Percentiles rank a stretch among this genome's conserved stretches.
Evolutionary conservation across 495 filamentous ascomycete species (phyloP).

Genomic region (Podospora appendiculata): DNA sequence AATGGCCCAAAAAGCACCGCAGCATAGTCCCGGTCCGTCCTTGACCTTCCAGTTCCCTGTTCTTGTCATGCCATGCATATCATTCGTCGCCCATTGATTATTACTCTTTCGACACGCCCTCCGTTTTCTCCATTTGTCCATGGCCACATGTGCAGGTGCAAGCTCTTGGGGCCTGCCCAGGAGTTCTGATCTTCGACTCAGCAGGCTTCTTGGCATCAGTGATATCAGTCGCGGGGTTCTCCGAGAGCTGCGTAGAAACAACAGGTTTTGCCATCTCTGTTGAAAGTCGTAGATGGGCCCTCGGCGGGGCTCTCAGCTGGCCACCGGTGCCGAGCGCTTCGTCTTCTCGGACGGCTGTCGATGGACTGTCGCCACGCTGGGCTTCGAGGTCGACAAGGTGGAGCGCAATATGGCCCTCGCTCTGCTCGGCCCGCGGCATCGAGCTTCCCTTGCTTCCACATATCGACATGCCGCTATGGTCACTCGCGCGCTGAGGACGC

Average conservation of each 20-base stretch:
- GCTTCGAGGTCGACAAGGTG: conserved; percentile 7
- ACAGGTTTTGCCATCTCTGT: conserved; percentile 12
- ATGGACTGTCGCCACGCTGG: conserved; percentile 7
- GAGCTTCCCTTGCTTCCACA: neutral
- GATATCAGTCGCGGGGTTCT: neutral
- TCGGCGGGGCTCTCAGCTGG: conserved; percentile 13
- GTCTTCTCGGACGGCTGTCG: neutral
- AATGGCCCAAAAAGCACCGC: too few species aligned
- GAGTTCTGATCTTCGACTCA: neutral
- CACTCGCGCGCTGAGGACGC: neutral
- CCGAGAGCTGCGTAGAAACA: conserved; percentile 3
- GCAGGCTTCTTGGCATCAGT: neutral
- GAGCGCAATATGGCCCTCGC: neutral
- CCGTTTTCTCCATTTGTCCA: too few species aligned
- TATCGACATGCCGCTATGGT: neutral
- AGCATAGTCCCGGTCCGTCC: too few species aligned
- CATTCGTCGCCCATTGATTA: too few species aligned
- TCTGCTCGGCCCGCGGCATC: conserved; percentile 4
- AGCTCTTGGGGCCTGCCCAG: too few species aligned
- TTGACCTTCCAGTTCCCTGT: too few species aligned
- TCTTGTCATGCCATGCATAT: too few species aligned
- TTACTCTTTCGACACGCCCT: too few species aligned
- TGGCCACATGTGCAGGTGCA: too few species aligned
- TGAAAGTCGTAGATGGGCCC: conserved; percentile 14
- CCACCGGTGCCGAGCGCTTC: neutral